Base-by-base conservation (phyloP, 306 rosid genomes). In the Cucumis melo region DNA sequence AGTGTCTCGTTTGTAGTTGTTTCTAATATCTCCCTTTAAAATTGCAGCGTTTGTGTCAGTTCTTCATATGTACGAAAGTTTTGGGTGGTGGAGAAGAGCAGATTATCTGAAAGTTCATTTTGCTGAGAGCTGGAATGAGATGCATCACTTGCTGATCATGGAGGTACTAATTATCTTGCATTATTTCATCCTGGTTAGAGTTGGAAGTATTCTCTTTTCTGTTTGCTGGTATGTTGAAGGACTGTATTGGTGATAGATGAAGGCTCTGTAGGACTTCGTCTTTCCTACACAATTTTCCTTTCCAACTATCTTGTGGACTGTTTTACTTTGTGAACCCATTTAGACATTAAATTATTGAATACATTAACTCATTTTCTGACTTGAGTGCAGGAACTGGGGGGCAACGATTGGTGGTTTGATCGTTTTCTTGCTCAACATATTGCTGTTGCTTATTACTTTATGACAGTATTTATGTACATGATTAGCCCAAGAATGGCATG, bases 61-160 rank as follows among this genome's bases (percentile, higher is more conserved):
- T 81, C 91, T 94, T 23, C 99, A 94, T 83, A 55, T 94, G 97
- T 94, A 94, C 13, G 99, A 94, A 86, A 94, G 90, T 79, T 90
- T 92, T 80, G 99, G 99, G 78, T 94, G 99, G 99, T 94, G 97
- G 99, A 89, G 97, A 78, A 90, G 91, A 78, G 92, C 97, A 3
- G 99, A 94, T 80, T 94, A 94, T 86, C 80, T 94, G 85, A 92
- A 94, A 89, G 99, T 94, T 76, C 97, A 94, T 84, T 94, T 94
- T 82, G 99, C 97, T 53, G 99, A 94, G 87, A 94, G 99, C 90
- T 92, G 97, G 99, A 92, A 94, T 85, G 99, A 92, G 88, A 89
- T 94, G 99, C 97, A 94, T 81, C 97, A 94, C 86, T 90, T 94
- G 86, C 96, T 94, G 80, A 92, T 94, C 82, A 94, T 94, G 99